A percentile compares a stretch with the other conserved stretches of the same genome.
Conservation (phyloP, 1,284 basidiomycete species). For the Apiotrichum mycotoxinovorans region DNA sequence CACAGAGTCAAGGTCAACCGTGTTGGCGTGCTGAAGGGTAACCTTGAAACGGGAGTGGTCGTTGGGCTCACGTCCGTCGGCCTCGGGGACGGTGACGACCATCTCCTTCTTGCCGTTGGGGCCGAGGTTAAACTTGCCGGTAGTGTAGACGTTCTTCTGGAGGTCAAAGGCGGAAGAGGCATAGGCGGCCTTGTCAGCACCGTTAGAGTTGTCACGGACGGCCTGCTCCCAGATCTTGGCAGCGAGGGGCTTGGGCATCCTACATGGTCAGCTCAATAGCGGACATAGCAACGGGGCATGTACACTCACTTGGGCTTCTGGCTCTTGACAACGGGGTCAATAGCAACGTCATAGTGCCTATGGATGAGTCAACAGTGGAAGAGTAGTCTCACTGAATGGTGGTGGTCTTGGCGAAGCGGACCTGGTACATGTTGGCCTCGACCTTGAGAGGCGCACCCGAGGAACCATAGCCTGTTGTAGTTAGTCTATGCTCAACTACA, state of each 20-base stretch:
- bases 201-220: constrained; percentile 16
- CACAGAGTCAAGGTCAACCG: constrained; percentile 40
- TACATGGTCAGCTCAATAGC: constrained; percentile 14
- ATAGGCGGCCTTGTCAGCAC: constrained; percentile 24
- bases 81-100: constrained; percentile 40
- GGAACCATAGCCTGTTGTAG: constrained; percentile 32
- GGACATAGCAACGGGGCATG: background rate
- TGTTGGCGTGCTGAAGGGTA: constrained; percentile 33
- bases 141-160: constrained; percentile 45
- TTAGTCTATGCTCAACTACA: too few species aligned
- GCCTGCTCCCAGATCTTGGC: constrained; percentile 37
- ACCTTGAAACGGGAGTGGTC: constrained; percentile 44
- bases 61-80: constrained; percentile 31
- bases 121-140: constrained; percentile 26
- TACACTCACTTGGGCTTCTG: constrained; percentile 25
- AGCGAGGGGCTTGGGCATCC: constrained; percentile 42
- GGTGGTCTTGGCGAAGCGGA: constrained; percentile 30
- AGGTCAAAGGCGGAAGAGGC: constrained; percentile 38
- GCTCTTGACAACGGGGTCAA: constrained; percentile 16
- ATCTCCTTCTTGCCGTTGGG: constrained; percentile 31
- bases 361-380: background rate
- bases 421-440: constrained; percentile 44
- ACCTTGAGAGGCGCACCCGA: constrained; percentile 36
- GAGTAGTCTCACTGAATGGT: constrained; percentile 25
- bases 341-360: constrained; percentile 24